Evolutionary conservation across 2,329 filamentous ascomycete species (phyloP).

Genomic region (Penicillium occitanis): DNA sequence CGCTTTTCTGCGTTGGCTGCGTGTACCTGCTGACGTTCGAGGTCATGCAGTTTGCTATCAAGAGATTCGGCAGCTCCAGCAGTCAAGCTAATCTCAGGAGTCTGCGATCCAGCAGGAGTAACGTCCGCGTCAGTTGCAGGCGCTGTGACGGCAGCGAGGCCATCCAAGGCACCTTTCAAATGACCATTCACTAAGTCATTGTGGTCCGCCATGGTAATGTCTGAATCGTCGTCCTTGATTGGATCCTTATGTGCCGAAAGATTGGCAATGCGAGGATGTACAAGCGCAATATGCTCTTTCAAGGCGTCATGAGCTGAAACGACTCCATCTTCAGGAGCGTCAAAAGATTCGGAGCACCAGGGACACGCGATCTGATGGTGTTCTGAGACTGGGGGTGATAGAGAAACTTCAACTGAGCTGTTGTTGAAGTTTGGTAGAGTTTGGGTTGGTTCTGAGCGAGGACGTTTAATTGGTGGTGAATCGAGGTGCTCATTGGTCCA

Average conservation of each 20-base stretch:
- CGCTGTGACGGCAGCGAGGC: constrained; percentile 17
- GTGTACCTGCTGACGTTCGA: constrained; percentile 27
- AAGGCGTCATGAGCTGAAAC: constrained; percentile 32
- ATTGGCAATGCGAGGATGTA: constrained; percentile 35
- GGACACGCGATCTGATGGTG: constrained; percentile 33
- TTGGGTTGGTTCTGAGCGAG: constrained; percentile 41
- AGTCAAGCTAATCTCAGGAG: constrained; percentile 8
- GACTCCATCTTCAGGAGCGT: constrained; percentile 28
- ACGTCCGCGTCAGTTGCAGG: constrained; percentile 21
- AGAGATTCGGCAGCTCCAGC: constrained; percentile 21
- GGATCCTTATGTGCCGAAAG: constrained; percentile 29
- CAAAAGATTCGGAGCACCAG: constrained; percentile 39
- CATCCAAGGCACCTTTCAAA: neutral
- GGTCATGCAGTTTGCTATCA: constrained; percentile 25
- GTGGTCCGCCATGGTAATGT: constrained; percentile 10
- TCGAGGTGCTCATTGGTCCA: constrained; percentile 36
- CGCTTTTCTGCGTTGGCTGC: constrained; percentile 32
- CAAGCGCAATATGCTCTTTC: constrained; percentile 35
- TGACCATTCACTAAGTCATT: constrained; percentile 24
- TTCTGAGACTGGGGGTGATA: constrained; percentile 33
- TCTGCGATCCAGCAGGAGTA: constrained; percentile 21
- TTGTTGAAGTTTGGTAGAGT: constrained; percentile 27
- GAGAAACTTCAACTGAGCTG: constrained; percentile 37
- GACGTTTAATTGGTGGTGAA: constrained; percentile 36
- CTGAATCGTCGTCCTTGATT: constrained; percentile 24